Percentiles rank a stretch among this genome's conserved stretches.
These are phyloP conservation scores for Umbelopsis sp. DNA, from an alignment of 192 early-diverging fungal genomes.

Conservation along the genomic window DNA sequence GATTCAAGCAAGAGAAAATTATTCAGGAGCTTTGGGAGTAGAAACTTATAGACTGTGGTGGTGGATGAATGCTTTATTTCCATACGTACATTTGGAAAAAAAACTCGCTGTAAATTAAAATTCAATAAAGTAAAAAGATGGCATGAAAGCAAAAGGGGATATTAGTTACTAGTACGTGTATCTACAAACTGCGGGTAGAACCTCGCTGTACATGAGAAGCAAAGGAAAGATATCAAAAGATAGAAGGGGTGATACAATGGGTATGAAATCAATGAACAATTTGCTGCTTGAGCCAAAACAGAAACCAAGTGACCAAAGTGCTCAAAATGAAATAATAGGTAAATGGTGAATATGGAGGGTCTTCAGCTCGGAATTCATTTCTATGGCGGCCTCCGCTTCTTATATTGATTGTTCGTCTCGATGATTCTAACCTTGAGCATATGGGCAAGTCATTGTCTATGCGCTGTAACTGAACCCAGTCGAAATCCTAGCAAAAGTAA, in stretches of 20 bases:
- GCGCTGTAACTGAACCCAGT: slow-evolving; percentile 15
- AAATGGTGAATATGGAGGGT: neutral
- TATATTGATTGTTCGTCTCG: neutral
- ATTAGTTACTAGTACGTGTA: neutral
- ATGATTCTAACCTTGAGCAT: neutral
- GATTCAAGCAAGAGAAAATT: slow-evolving; percentile 48
- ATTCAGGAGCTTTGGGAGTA: neutral
- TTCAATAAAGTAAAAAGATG: neutral
- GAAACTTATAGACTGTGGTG: neutral
- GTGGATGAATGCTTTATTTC: neutral
- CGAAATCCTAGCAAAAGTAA: neutral
- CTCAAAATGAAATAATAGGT: neutral
- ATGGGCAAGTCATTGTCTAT: slow-evolving; percentile 13
- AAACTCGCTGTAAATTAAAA: slow-evolving; percentile 4
- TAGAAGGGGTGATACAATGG: neutral
- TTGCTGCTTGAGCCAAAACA: slow-evolving; percentile 17
- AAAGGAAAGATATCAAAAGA: neutral
- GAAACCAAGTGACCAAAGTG: neutral
- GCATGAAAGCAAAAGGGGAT: neutral
- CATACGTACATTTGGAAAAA: neutral
- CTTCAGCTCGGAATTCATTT: slow-evolving; percentile 18
- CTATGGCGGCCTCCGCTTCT: neutral
- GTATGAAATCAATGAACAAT: neutral
- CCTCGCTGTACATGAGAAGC: too few relatives aligned
- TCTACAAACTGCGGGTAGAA: neutral